Base-by-base conservation (phyloP, 1,139 yeast genomes). In the Protomyces arabidopsidicola region DNA sequence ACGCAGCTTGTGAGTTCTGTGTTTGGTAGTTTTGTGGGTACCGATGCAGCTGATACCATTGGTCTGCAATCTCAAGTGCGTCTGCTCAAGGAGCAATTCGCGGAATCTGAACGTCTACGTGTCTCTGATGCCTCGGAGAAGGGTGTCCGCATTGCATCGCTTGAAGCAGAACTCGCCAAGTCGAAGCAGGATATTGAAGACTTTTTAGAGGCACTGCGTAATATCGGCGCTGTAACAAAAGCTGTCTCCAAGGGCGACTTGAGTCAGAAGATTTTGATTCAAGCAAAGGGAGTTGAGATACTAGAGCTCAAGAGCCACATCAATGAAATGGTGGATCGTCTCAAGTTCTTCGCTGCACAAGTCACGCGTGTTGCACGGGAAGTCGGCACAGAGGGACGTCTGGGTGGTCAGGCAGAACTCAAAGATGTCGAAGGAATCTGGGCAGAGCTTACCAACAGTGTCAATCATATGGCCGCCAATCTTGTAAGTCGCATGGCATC, bases 201-300 rank as follows among this genome's bases (percentile, higher is more conserved):
- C 84, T 88, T 87, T 75, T 87, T 85, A 71, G 83, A 84, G 71
- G 93, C 95, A 1, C 76, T 88, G 52, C 80, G 84, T 65, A 96
- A 88, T 71, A 86, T 88, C 42, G 93, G 93, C 55, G 86, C 88
- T 24, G 93, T 88, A 48, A 90, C 88, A 45, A 84, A 87, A 53
- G 86, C 90, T 8, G 95, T 88, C 24, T 91, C 95, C 34, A 85
- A 84, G 81, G 96, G 96, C 62, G 95, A 88, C 71, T 78, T 88
- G 69, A 82, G 89, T 38, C 88, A 87, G 71, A 87, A 86, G 71
- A 93, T 87, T 14, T 84, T 82, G 65, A 82, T 87, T 57, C 90
- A 86, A 72, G 24, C 87, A 83, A 55, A 91, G 87, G 73, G 81
- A 83, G 69, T 91, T 0, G 80, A 78, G 65, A 87, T 88, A 68